phyloP scores from a whole-genome alignment of 768 basidiomycete genomes.

The Pleurotus djamor region DNA sequence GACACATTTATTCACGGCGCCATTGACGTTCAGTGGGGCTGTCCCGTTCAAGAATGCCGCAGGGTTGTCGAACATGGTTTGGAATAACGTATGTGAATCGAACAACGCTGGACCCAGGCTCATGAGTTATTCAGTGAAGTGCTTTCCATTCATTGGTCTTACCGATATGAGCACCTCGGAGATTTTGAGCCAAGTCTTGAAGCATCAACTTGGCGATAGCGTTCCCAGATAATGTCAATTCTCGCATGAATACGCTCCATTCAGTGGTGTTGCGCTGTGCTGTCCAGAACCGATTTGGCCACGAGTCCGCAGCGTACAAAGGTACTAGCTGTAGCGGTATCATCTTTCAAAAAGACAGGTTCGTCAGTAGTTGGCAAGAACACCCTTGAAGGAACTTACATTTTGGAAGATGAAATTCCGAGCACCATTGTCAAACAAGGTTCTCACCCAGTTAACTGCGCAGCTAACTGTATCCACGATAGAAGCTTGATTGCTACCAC shows the following conservation, averaged over 20 bases:
- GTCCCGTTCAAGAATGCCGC: conserved; percentile 47
- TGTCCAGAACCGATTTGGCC: conserved; percentile 32
- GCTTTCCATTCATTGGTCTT: conserved; percentile 5
- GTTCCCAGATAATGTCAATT: conserved; percentile 32
- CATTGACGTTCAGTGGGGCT: conserved; percentile 42
- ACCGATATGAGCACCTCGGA: conserved; percentile 45
- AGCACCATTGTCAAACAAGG: conserved; percentile 40
- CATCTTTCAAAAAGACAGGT: conserved; percentile 21
- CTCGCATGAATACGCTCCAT: conserved; percentile 37
- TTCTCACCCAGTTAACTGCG: conserved; percentile 38
- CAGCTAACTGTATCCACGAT: conserved; percentile 40
- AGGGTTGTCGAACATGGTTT: conserved; percentile 36
- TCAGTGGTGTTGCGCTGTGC: conserved; percentile 31
- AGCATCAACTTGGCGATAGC: conserved; percentile 31
- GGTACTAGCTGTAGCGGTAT: conserved; percentile 36
- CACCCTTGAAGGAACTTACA: conserved; percentile 27
- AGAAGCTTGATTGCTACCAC: conserved; percentile 31
- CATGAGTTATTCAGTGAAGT: background rate
- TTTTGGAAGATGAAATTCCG: conserved; percentile 51
- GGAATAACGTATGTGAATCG: conserved; percentile 40
- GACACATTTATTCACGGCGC: conserved; percentile 26
- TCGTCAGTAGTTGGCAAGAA: background rate
- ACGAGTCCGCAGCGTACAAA: conserved; percentile 30
- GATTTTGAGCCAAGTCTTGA: conserved; percentile 22
- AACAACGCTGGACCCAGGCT: conserved; percentile 27